Conservation (phyloP, 768 basidiomycete genomes). For the Postia placenta region DNA sequence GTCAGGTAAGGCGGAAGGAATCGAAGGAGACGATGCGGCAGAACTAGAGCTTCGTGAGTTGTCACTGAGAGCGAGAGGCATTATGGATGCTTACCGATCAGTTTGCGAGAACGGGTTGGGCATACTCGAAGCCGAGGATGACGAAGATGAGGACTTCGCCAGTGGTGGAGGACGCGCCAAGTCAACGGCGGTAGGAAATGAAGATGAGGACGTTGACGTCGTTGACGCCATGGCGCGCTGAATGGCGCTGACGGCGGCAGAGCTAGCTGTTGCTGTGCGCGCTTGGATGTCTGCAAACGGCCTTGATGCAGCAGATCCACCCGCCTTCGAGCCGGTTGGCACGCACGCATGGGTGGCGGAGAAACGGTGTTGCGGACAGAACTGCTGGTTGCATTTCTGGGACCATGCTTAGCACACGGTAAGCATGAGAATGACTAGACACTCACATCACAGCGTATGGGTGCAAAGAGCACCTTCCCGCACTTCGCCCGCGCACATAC, state of each 20-base stretch:
- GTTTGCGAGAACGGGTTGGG: constrained; percentile 37
- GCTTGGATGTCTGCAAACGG: neutral
- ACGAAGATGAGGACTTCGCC: constrained; percentile 12
- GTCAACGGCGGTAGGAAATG: constrained; percentile 28
- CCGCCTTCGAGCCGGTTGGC: constrained; percentile 6
- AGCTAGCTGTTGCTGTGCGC: constrained; percentile 15
- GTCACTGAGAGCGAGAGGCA: constrained; percentile 20
- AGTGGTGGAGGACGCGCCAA: constrained; percentile 18
- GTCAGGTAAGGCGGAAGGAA: too few species aligned
- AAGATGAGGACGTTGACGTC: constrained; percentile 25
- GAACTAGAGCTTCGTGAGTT: constrained; percentile 62
- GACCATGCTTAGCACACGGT: too few species aligned
- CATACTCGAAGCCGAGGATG: constrained; percentile 16
- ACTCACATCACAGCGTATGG: constrained; percentile 71
- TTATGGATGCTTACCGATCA: constrained; percentile 55
- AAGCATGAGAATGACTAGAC: neutral
- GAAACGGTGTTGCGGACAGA: constrained; percentile 77
- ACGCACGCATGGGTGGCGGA: constrained; percentile 63
- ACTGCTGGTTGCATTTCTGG: constrained; percentile 72
- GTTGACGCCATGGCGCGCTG: constrained; percentile 34
- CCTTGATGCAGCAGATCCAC: neutral
- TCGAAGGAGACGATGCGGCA: constrained; percentile 20
- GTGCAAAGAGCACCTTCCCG: constrained; percentile 67
- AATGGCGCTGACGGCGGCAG: constrained; percentile 33
- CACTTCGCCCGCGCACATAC: constrained; percentile 58